Evolutionary conservation across 2,329 filamentous ascomycete genomes (phyloP).

Genomic region (Huntiella omanensis): DNA sequence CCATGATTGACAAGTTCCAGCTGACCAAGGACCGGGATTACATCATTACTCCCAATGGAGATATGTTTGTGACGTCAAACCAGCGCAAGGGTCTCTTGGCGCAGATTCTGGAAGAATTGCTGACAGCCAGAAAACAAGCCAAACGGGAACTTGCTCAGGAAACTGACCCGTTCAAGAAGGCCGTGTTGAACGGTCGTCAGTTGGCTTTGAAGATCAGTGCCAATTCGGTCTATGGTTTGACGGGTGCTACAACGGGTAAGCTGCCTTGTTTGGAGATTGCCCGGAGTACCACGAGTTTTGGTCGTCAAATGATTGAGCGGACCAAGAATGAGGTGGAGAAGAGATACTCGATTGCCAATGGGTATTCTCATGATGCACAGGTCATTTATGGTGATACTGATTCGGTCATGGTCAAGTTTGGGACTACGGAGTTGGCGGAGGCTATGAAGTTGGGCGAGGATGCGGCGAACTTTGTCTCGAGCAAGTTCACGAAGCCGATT

Average conservation of each 20-base stretch:
- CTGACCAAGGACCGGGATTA: slow-evolving; percentile 86
- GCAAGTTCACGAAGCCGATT: slow-evolving; percentile 89
- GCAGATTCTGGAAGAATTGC: slow-evolving; percentile 86
- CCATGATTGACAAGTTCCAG: slow-evolving; percentile 56
- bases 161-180: slow-evolving; percentile 93
- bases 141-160: slow-evolving; percentile 78
- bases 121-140: slow-evolving; percentile 82
- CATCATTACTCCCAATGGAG: slow-evolving; percentile 85
- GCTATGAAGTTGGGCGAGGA: slow-evolving; percentile 94
- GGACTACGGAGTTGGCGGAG: slow-evolving; percentile 65
- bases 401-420: slow-evolving; percentile 99
- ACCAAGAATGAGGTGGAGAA: slow-evolving; percentile 91
- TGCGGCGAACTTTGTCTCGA: slow-evolving; percentile 71
- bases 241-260: slow-evolving; percentile 89
- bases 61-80: slow-evolving; percentile 77
- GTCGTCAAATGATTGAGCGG: slow-evolving; percentile 96
- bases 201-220: slow-evolving; percentile 90
- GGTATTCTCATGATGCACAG: slow-evolving; percentile 82
- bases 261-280: slow-evolving; percentile 88
- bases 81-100: slow-evolving; percentile 80
- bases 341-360: slow-evolving; percentile 80
- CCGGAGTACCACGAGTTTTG: slow-evolving; percentile 91
- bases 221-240: slow-evolving; percentile 95
- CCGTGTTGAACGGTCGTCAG: slow-evolving; percentile 91
- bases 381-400: slow-evolving; percentile 99